Evolutionary conservation across 1,284 basidiomycete genomes (phyloP).

Genomic region (Trichosporon ovoides): DNA sequence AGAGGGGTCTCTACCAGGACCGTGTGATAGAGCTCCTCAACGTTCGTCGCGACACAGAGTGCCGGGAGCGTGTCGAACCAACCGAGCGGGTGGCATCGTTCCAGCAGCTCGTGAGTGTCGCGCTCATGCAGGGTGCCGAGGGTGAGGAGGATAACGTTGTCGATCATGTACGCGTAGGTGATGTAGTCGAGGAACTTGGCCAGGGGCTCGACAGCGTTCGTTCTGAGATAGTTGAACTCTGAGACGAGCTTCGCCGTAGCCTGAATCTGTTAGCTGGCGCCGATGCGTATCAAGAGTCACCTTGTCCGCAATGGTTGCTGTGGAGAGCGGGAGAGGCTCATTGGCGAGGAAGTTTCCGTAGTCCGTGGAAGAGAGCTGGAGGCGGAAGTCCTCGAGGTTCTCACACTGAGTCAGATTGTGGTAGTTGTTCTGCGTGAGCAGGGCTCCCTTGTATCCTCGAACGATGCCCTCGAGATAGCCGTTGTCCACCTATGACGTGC

Average conservation of each 20-base stretch:
- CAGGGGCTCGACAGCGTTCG: slow-evolving; percentile 87
- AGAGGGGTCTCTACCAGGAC: slow-evolving; percentile 96
- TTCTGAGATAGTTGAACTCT: slow-evolving; percentile 92
- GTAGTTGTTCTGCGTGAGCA: slow-evolving; percentile 84
- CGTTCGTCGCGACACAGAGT: slow-evolving; percentile 94
- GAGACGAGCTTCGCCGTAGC: slow-evolving; percentile 91
- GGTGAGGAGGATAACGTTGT: slow-evolving; percentile 96
- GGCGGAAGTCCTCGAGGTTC: slow-evolving; percentile 88
- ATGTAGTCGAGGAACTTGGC: slow-evolving; percentile 96
- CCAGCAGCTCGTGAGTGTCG: slow-evolving; percentile 93
- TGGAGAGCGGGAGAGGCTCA: slow-evolving; percentile 88
- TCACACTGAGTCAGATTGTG: slow-evolving; percentile 96
- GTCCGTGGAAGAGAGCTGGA: slow-evolving; percentile 91
- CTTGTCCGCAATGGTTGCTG: slow-evolving; percentile 89
- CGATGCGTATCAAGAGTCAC: slow-evolving; percentile 15
- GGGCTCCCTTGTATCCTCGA: slow-evolving; percentile 88
- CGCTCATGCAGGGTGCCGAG: slow-evolving; percentile 96
- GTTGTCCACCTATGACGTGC: slow-evolving; percentile 58
- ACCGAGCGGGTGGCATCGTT: slow-evolving; percentile 94
- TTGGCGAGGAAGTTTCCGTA: slow-evolving; percentile 98
- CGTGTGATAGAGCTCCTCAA: slow-evolving; percentile 97
- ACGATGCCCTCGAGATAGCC: slow-evolving; percentile 91
- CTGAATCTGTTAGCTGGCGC: slow-evolving; percentile 18
- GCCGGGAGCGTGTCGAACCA: slow-evolving; percentile 99
- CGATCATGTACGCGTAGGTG: slow-evolving; percentile 98